Base-by-base conservation (phyloP, 2,329 filamentous ascomycete species). In the Penicillium sp. region DNA sequence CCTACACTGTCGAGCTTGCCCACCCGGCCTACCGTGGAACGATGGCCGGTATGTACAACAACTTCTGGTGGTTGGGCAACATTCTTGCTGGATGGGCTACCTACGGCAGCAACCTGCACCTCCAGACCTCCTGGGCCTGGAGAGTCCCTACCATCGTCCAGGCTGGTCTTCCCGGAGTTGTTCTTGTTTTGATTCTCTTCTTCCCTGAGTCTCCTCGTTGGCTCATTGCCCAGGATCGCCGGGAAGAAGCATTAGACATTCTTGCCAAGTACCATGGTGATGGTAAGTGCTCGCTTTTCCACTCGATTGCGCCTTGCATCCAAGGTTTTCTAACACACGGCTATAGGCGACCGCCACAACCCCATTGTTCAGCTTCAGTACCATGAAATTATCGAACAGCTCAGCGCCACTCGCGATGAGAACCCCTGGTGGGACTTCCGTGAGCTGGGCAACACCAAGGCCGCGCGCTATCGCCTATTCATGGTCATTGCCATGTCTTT, bases 121-220 rank as follows among this genome's bases (percentile, higher is more conserved):
- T 60, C 14, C 10, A 68, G 58, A 57, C 62, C 59, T 51, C 54
- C 8, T 52, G 49, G 37, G 79, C 75, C 78, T 65, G 61, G 61
- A 52, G 61, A 20, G 55, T 67, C 17, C 65, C 65, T 14, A 54
- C 53, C 12, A 45, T 58, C 10, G 43, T 65, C n/a, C 63, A 64
- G 43, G 49, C 34, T n/a, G n/a, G 42, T 17, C 34, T 54, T 11
- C 43, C 56, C 28, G 49, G 57, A 47, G n/a, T 54, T 15, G 43
- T 57, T 5, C 7, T 62, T 42, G 38, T 63, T 37, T 31, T 31
- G n/a, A 17, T 58, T 11, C 38, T 38, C 4, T 58, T 62, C 34
- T 72, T 89, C 15, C 87, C 88, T 5, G 88, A 90, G 73, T 86
- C 83, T 0, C 88, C 87, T 0, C 82, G 88, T 63, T 90, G 82